Evolutionary conservation across 805 yeast species (phyloP), one percentile per base, ranked within the genome.

Genomic region (Huiozyma sinensis): DNA sequence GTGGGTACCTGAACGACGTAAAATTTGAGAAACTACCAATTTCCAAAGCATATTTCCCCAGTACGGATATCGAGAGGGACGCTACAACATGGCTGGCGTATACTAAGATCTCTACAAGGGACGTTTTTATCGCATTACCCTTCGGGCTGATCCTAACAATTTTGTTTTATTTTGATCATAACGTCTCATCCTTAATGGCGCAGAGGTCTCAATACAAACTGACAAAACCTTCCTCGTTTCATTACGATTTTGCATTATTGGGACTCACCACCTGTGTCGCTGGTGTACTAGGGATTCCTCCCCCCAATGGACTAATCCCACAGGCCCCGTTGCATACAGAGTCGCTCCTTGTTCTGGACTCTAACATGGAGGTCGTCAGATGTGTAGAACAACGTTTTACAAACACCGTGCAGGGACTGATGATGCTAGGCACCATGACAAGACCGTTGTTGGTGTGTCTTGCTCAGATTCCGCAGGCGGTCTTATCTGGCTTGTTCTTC

Each of bases 261-360:
- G 97, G 97, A 0, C 58, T 86, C 6, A 82, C 89, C 5, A 92
- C 97, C 0, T 94, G 95, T 0, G 61, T 90, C 1, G 71, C 95
- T 3, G 97, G 97, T 0, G 63, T 90, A 1, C 57, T 90, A 8
- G 98, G 97, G 0, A 71, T 92, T 2, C 98, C 97, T 0, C 88
- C 97, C 2, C 97, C 97, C 0, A 92, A 92, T 63, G 98, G 98
- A 0, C 69, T 90, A 31, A 90, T 90, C 38, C 98, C 98, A 1
- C 98, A 90, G 61, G 97, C 98, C 0, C 97, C 97, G 2, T 59
- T 92, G 33, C 98, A 90, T 54, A 88, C 97, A 0, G 75, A 73
- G 36, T 77, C 95, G 0, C 64, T 90, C 30, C 73, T 86, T 36
- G 78, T 83, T 1, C 46, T 43, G 31, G 60, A 57, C 40, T 44